Percentiles rank a stretch among this genome's conserved stretches.
Conservation (phyloP, 129 eudicot genomes). For the Chrysanthemum makinoi region DNA sequence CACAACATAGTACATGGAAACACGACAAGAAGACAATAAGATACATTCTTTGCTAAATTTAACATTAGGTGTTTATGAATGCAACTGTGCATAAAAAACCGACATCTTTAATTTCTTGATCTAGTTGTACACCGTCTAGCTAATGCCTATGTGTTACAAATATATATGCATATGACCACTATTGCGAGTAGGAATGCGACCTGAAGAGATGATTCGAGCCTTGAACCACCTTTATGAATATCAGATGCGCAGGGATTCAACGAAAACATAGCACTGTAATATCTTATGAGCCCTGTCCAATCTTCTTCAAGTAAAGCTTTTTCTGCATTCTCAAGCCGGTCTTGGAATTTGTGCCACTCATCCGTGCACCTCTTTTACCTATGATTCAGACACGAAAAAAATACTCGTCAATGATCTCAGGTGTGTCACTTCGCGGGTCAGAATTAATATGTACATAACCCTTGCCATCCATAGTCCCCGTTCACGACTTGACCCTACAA, state of each 20-base stretch:
- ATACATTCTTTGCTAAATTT: too few species aligned
- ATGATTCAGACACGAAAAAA: not conserved
- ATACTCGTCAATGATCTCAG: not conserved
- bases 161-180: too few species aligned
- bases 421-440: not conserved
- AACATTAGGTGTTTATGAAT: too few species aligned
- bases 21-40: too few species aligned
- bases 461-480: slow-evolving; percentile 18
- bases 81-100: too few species aligned
- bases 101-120: too few species aligned
- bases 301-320: not conserved
- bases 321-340: slow-evolving; percentile 18
- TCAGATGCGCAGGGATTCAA: not conserved
- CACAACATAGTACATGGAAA: too few species aligned
- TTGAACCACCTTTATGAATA: slow-evolving; percentile 4
- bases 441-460: not conserved
- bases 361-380: slow-evolving; percentile 23
- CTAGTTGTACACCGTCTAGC: too few species aligned
- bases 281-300: not conserved
- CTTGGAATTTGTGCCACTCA: slow-evolving; percentile 21
- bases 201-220: not conserved
- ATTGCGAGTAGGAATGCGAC: too few species aligned
- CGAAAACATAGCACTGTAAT: not conserved
- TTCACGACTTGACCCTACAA: slow-evolving; percentile 6
- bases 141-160: too few species aligned